Conservation (phyloP, 441 rosid genomes). For the Gossypium davidsonii region DNA sequence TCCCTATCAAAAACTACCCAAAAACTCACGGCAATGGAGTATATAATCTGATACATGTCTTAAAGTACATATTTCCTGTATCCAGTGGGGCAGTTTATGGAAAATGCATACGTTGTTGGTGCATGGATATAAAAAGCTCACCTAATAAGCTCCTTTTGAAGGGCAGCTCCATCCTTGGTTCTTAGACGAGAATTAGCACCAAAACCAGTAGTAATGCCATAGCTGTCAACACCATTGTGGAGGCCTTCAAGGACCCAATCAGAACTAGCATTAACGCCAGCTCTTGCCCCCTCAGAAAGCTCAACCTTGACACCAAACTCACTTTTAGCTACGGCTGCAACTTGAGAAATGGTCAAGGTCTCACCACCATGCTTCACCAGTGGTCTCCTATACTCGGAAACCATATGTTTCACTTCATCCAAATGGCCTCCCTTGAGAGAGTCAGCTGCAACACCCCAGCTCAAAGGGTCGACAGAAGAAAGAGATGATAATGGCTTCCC, state of each 20-base stretch:
- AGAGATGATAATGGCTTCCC: too few species aligned
- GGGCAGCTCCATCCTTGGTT: constrained; percentile 47
- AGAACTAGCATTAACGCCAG: constrained; percentile 47
- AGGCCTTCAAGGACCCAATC: constrained; percentile 55
- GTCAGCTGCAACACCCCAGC: constrained; percentile 46
- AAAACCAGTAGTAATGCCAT: constrained; percentile 56
- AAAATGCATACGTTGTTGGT: too few species aligned
- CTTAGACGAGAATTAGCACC: constrained; percentile 48
- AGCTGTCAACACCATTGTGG: constrained; percentile 48
- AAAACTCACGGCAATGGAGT: too few species aligned
- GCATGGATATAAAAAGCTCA: background rate
- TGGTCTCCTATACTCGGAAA: constrained; percentile 37
- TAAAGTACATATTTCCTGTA: too few species aligned
- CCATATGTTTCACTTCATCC: constrained; percentile 40
- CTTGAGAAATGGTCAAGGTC: constrained; percentile 18
- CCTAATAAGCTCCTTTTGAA: constrained; percentile 14
- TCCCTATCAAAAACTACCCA: too few species aligned
- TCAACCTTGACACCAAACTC: constrained; percentile 26
- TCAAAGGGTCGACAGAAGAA: constrained; percentile 30
- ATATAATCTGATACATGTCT: too few species aligned
- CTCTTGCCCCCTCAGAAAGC: constrained; percentile 38
- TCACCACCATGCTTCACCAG: constrained; percentile 44
- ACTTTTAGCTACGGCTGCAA: constrained; percentile 32
- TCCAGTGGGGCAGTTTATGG: too few species aligned
- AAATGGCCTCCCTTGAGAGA: constrained; percentile 17